phyloP scores from a whole-genome alignment of 495 filamentous ascomycete genomes.

The Thermothielavioides terrestris region DNA sequence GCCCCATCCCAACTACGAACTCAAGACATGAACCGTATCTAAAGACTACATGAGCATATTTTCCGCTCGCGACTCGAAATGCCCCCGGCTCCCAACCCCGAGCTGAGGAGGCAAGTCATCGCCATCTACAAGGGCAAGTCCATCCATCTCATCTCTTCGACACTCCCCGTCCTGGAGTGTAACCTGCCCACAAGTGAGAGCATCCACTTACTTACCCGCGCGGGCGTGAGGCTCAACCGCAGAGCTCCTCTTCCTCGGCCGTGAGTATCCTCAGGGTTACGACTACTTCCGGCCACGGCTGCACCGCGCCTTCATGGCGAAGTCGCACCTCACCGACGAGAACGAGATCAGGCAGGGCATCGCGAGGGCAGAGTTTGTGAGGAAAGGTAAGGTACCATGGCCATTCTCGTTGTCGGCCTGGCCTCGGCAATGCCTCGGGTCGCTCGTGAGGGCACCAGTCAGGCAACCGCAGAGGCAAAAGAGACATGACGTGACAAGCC shows the following conservation, averaged over 20 bases:
- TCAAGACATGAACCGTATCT: not conserved
- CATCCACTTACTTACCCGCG: too few species aligned
- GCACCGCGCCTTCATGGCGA: conserved; percentile 74
- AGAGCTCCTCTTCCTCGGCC: conserved; percentile 80
- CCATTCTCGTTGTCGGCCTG: too few species aligned
- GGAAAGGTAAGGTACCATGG: conserved; percentile 56
- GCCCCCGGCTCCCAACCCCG: conserved; percentile 33
- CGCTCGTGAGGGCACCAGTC: too few species aligned
- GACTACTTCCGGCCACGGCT: conserved; percentile 72
- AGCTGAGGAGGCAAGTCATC: conserved; percentile 72
- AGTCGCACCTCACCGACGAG: conserved; percentile 60
- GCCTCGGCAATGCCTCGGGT: too few species aligned
- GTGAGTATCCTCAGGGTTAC: conserved; percentile 82
- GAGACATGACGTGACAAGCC: not conserved
- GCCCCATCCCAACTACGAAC: not conserved
- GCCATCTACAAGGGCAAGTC: conserved; percentile 78
- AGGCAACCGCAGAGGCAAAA: too few species aligned
- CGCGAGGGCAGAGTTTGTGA: conserved; percentile 73
- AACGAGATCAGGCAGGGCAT: conserved; percentile 68
- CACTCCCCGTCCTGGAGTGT: not conserved
- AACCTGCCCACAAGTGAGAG: too few species aligned
- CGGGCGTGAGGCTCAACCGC: not conserved
- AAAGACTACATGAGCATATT: not conserved
- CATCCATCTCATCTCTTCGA: not conserved
- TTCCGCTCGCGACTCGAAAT: not conserved